Base-by-base conservation (phyloP, 2,329 filamentous ascomycete species). In the Aspergillus clavatus region DNA sequence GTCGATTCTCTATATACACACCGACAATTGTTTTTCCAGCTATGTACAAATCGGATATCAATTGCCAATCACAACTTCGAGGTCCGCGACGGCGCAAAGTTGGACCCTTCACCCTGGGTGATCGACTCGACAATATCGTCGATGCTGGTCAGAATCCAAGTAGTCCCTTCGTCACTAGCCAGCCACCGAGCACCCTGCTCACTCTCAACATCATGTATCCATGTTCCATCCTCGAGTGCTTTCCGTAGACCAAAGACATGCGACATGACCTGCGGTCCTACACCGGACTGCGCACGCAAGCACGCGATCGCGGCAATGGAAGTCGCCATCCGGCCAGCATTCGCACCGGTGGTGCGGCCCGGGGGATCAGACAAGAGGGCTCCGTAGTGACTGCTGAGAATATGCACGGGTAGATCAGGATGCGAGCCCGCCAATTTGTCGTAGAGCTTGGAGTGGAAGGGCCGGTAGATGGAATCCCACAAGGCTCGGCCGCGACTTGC, bases 191-290 rank as follows among this genome's bases (percentile, higher is more conserved):
- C 77, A 1, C 74, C 79, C 46, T 77, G 68, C 7, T 76, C 75
- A 1, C 72, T 74, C 52, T 79, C 70, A 39, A 72, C 71, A 44
- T 77, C 75, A 40, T 68, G 63, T 28, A 68, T 76, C 65, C 66
- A 76, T 16, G 71, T 73, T 1, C 83, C 86, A 63, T 89, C 83
- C 52, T 86, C 81, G 41, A 85, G 75, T 1, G 81, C 86, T 72
- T 93, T 93, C 47, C 85, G 70, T 67, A 94, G 62, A 0, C 88
- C 88, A 69, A 89, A 91, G 0, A 93, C 76, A 67, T 94, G 88
- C 54, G 83, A 88, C 14, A 86, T 69, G 10, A 94, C 86, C 72
- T 93, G 88, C 1, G 87, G 88, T 0, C 82, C 88, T 0, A 93
- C 88, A 0, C 88, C 88, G 7, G 84, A 86, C 73, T 93, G 88